phyloP scores from a whole-genome alignment of 352 stramenopile genomes.

The Pythium vanterpoolii region DNA sequence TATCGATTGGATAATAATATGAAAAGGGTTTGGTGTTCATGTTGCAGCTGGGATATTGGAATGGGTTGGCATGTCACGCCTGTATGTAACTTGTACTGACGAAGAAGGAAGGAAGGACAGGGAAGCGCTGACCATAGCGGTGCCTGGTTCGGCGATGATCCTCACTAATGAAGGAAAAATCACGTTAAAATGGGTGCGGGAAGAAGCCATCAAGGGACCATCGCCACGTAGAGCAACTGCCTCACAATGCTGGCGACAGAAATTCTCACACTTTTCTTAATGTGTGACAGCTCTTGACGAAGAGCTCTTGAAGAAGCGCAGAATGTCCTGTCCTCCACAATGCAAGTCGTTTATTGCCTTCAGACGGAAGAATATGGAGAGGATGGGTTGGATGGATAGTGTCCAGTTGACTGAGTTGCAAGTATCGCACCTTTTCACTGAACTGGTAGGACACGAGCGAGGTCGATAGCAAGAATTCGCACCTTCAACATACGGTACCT shows the following conservation, averaged over 20 bases:
- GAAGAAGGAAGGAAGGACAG: neutral
- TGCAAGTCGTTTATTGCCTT: too few species aligned
- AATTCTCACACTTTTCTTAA: too few species aligned
- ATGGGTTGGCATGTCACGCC: neutral
- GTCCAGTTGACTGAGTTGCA: too few species aligned
- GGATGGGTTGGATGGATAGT: too few species aligned
- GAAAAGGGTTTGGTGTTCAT: neutral
- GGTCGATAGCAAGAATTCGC: neutral
- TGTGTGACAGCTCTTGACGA: too few species aligned
- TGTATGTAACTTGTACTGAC: neutral
- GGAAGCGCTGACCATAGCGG: neutral
- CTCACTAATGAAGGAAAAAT: neutral
- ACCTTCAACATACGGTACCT: conserved; percentile 15
- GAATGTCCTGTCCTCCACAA: too few species aligned
- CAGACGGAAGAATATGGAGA: too few species aligned
- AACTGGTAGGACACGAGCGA: neutral
- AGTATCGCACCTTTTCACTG: neutral
- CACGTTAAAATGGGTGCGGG: neutral
- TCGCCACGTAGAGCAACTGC: neutral
- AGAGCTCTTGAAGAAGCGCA: too few species aligned
- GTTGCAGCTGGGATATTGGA: conserved; percentile 9
- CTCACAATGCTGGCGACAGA: neutral
- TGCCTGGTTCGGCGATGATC: neutral
- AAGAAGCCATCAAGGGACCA: neutral
- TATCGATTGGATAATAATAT: neutral